Evolutionary conservation across 805 yeast genomes (phyloP), one percentile per base, ranked within the genome.

Genomic region (Candida tibetensis): DNA sequence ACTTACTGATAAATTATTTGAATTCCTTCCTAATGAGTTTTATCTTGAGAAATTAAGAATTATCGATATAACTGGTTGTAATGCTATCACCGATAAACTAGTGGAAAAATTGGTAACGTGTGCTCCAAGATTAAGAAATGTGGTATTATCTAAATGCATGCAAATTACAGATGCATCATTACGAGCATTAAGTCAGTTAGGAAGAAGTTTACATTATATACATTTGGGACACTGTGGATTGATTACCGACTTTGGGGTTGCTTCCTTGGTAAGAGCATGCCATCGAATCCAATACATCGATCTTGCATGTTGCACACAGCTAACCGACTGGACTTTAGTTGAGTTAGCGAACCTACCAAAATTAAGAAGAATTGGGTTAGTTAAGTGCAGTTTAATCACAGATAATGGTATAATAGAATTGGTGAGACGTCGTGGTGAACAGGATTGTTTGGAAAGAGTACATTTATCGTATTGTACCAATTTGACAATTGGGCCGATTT

Each of bases 211-310:
- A 48, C 96, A 89, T 54, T 88, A 89, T 51, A 74, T 93, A 35
- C 98, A 93, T 64, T 73, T 91, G 44, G 98, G 98, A 13, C 98
- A 91, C 65, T 93, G 99, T 66, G 76, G 81, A 32, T 79, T 84
- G 53, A 85, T 91, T 40, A 91, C 97, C 1, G 98, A 91, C 64
- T 76, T 72, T 44, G 97, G 97, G 15, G 93, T 93, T 13, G 74
- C 78, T 19, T 71, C 76, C 8, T 69, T 91, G 43, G 85, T 87
- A 9, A 74, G 83, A 46, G 73, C 76, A 32, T 93, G 98, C 55
- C 85, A 84, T 41, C 72, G 96, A 41, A 79, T 91, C 40, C 95
- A 87, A 52, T 91, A 90, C 59, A 87, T 91, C 46, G 99, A 91
- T 63, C 76, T 93, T 42, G 98, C 98, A 12, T 90, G 97, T 61